Conservation (phyloP, 495 filamentous ascomycete genomes). For the Lindgomyces ingoldianus region DNA sequence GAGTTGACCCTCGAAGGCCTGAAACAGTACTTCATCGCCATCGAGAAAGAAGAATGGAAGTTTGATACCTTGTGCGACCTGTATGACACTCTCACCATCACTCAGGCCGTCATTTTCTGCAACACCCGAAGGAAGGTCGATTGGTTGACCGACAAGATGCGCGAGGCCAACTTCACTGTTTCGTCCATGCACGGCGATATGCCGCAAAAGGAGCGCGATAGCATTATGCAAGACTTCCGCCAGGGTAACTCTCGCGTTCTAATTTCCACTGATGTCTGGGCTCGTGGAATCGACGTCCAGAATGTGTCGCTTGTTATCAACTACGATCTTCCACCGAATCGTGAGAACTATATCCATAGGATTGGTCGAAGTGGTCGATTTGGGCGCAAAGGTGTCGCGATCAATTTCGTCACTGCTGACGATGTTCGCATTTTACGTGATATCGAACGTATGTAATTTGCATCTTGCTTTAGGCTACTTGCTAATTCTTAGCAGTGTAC, state of each 20-base stretch:
- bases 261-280: constrained; percentile 98
- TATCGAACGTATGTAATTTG: constrained; percentile 70
- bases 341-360: constrained; percentile 99
- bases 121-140: constrained; percentile 99
- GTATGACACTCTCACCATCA: constrained; percentile 98
- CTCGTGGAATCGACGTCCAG: constrained; percentile 98
- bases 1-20: constrained; percentile 97
- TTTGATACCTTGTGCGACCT: constrained; percentile 99
- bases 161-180: constrained; percentile 96
- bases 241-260: constrained; percentile 93
- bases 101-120: constrained; percentile 99
- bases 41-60: constrained; percentile 99
- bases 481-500: constrained; percentile 63
- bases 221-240: constrained; percentile 99
- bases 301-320: constrained; percentile 99
- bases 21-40: constrained; percentile 99
- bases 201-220: constrained; percentile 95
- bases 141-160: constrained; percentile 99
- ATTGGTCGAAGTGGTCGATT: constrained; percentile 96
- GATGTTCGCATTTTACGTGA: constrained; percentile 97
- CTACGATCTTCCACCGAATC: constrained; percentile 96
- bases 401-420: constrained; percentile 98
- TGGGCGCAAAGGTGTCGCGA: constrained; percentile 96
- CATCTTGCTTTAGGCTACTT: not conserved
- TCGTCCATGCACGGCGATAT: constrained; percentile 99